Conservation (phyloP, 805 yeast species). For the Yarrowia sp. region DNA sequence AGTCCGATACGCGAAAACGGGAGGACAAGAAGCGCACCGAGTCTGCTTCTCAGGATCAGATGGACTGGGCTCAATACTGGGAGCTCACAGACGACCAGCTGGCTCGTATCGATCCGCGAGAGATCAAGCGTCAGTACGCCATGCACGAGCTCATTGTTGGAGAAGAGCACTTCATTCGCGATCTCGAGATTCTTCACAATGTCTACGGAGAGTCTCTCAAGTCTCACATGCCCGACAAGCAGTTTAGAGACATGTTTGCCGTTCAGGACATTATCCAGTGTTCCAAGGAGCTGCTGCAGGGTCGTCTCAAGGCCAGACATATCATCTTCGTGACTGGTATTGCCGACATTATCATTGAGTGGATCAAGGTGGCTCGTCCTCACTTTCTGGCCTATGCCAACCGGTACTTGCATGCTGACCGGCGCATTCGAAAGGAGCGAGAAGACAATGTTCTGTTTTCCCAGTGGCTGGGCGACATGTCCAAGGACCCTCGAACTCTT, state of each 20-base stretch:
- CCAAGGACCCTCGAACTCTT: constrained; percentile 56
- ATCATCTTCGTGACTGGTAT: constrained; percentile 64
- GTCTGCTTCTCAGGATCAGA: constrained; percentile 10
- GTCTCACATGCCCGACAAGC: constrained; percentile 55
- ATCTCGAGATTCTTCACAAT: constrained; percentile 69
- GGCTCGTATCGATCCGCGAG: constrained; percentile 46
- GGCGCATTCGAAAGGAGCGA: constrained; percentile 56
- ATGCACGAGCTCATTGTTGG: constrained; percentile 75
- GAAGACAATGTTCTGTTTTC: constrained; percentile 56
- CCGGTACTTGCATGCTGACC: constrained; percentile 49
- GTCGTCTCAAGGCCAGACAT: constrained; percentile 64
- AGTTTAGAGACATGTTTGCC: constrained; percentile 62
- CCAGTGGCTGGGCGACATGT: constrained; percentile 62
- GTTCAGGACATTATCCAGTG: constrained; percentile 62
- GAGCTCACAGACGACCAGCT: constrained; percentile 43
- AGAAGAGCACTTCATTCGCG: constrained; percentile 72
- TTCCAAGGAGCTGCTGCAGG: constrained; percentile 62
- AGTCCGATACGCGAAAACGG: constrained; percentile 2
- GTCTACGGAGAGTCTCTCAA: constrained; percentile 59
- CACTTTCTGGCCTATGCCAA: constrained; percentile 66
- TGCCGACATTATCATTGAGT: constrained; percentile 66
- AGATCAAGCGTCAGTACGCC: constrained; percentile 72
- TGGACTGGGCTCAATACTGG: constrained; percentile 48
- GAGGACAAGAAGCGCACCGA: constrained; percentile 9
- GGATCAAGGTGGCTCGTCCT: constrained; percentile 66